Evolutionary conservation across 768 basidiomycete genomes (phyloP).

Genomic region (Galerina sulciceps): DNA sequence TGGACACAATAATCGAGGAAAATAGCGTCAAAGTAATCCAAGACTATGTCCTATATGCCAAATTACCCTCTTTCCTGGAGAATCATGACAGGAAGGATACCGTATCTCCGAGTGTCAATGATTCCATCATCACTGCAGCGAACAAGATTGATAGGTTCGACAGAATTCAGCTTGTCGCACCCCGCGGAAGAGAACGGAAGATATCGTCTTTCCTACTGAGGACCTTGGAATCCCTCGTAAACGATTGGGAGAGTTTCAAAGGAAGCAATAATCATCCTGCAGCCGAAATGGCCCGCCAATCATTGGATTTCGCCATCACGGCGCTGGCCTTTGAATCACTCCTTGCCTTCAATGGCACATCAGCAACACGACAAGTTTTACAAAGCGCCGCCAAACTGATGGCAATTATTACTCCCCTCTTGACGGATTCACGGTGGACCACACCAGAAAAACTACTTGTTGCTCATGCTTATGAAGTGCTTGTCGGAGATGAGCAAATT

Average conservation of each 20-base stretch:
- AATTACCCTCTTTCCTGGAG: constrained; percentile 48
- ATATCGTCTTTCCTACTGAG: constrained; percentile 67
- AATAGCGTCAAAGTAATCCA: constrained; percentile 60
- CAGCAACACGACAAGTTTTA: constrained; percentile 62
- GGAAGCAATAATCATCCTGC: constrained; percentile 44
- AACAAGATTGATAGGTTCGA: constrained; percentile 1
- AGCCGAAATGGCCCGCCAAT: constrained; percentile 66
- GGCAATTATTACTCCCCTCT: constrained; percentile 35
- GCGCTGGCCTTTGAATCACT: constrained; percentile 73
- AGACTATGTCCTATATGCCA: constrained; percentile 72
- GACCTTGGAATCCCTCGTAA: constrained; percentile 53
- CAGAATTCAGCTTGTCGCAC: constrained; percentile 41
- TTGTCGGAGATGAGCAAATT: constrained; percentile 48
- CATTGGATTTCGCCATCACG: constrained; percentile 70
- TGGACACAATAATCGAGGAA: constrained; percentile 63
- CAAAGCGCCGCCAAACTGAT: constrained; percentile 63
- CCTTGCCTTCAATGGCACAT: constrained; percentile 66
- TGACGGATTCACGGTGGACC: constrained; percentile 56
- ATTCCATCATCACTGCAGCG: neutral
- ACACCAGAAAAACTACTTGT: constrained; percentile 67
- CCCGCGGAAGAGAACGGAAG: constrained; percentile 62
- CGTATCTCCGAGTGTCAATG: neutral
- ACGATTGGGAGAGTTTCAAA: constrained; percentile 48
- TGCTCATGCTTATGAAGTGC: constrained; percentile 65
- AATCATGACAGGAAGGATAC: neutral